Evolutionary conservation across 805 yeast genomes (phyloP), one percentile per base, ranked within the genome.

Genomic region (Cyberlindnera mrakii): DNA sequence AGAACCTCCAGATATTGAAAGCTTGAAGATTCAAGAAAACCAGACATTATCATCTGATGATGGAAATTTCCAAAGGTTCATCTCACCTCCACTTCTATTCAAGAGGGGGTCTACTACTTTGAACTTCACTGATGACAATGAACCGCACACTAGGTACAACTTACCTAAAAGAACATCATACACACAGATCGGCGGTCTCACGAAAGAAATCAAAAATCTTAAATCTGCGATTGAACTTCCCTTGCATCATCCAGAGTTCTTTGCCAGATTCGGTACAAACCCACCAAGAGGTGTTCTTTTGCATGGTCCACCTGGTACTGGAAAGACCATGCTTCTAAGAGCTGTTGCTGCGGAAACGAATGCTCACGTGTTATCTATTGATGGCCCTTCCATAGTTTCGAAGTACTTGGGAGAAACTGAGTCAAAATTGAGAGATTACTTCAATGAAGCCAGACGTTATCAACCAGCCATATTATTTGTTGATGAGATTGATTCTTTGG

Each of bases 241-340:
- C 0, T 69, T 93, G 20, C 78, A 81, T 46, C 78, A 78, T 44
- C 96, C 97, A 0, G 72, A 74, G 6, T 63, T 88, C 29, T 91
- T 90, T 54, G 71, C 81, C 7, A 79, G 85, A 42, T 93, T 91
- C 66, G 89, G 91, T n/a, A 82, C 89, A 16, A 73, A 82, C 8
- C 97, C 99, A 8, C 96, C 96, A 13, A 71, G 96, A 44, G 99
- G 99, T 30, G 79, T 91, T n/a, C 66, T 91, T 14, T 64, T 91
- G 11, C 96, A 91, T 65, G 99, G 99, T 0, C 96, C 97, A 3
- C 93, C 98, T 3, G 99, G 99, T 4, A 91, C 97, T 0, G 99
- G 99, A 40, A 91, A 91, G 60, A 85, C 97, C 1, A 78, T 90
- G 87, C 71, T 93, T 7, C 68, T 93, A 31, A 74, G 85, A 42